Base-by-base conservation (phyloP, 2,329 filamentous ascomycete genomes). In the Neofusicoccum umdonicola region DNA sequence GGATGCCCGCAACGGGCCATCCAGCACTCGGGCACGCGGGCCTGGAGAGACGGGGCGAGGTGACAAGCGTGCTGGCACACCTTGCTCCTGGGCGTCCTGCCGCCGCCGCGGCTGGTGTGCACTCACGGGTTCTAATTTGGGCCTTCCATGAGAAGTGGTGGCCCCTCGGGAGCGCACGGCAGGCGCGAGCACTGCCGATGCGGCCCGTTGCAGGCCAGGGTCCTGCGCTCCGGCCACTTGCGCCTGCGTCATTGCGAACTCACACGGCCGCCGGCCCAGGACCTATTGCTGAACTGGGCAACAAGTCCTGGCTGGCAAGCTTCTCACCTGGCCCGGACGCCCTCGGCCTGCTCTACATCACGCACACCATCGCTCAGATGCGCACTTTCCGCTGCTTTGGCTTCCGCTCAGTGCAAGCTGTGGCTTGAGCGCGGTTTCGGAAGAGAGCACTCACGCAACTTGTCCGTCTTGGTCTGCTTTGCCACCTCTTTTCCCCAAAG, bases 191-290 rank as follows among this genome's bases (percentile, higher is more conserved):
- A 15, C 41, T 45, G 54, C 54, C 54, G 54, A 57, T 15, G 54
- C 56, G 56, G 56, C 56, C 56, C 56, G 56, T 22, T 60, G 56
- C 56, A 60, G 41, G 9, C 41, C 31, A 45, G 56, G 56, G 41
- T 47, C 41, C 15, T 37, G 13, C 15, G 39, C 54, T 44, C 54
- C 54, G 54, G 34, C 51, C 51, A 54, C 27, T n/a, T n/a, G 9
- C 12, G 34, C 34, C 12, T 22, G 51, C 54, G 54, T 57, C 54
- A 57, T 12, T 44, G 19, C 39, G 9, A 27, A 12, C 54, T 35
- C 54, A 57, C 39, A 34, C 39, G 19, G 9, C 27, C 15, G 19
- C 13, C 37, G n/a, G 19, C 15, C 39, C 19, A 22, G 54, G 39
- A 44, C 54, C 5, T 44, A 11, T 57, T 57, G 9, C 54, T 34